A percentile compares a stretch with the other conserved stretches of the same genome.
Conservation (phyloP, 805 yeast genomes). For the Pichia membranifaciens region DNA sequence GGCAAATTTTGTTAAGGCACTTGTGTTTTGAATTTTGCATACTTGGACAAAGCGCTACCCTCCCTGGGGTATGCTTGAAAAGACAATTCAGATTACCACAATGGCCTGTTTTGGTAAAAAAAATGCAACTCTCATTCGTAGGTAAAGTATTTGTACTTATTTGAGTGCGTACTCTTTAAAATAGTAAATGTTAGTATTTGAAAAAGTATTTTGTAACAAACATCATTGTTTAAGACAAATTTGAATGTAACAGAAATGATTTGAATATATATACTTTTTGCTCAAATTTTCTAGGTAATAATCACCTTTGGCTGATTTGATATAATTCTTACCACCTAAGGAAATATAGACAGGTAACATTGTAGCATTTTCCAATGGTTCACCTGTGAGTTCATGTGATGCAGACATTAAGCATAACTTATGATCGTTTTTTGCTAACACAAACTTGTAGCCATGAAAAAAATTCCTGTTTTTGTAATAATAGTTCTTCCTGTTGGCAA, state of each 20-base stretch:
- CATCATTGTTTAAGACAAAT: no score
- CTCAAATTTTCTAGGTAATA: constrained; percentile 13
- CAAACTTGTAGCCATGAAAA: constrained; percentile 39
- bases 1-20: constrained; percentile 47
- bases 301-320: constrained; percentile 23
- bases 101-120: constrained; percentile 35
- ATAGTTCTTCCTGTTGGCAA: constrained; percentile 32
- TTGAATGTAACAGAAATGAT: not conserved
- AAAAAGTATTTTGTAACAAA: no score
- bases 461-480: constrained; percentile 41
- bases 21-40: constrained; percentile 34
- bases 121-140: constrained; percentile 14
- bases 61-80: constrained; percentile 46
- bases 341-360: constrained; percentile 17
- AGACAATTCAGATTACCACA: constrained; percentile 52
- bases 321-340: constrained; percentile 17
- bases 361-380: constrained; percentile 16
- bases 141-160: not conserved
- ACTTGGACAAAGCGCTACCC: constrained; percentile 49
- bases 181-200: constrained; percentile 1
- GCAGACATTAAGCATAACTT: constrained; percentile 36
- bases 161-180: not conserved
- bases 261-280: constrained; percentile 3
- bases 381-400: constrained; percentile 12
- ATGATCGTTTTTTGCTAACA: constrained; percentile 36